Base-by-base conservation (phyloP, 805 yeast species). In the Metschnikowia lachancei region DNA sequence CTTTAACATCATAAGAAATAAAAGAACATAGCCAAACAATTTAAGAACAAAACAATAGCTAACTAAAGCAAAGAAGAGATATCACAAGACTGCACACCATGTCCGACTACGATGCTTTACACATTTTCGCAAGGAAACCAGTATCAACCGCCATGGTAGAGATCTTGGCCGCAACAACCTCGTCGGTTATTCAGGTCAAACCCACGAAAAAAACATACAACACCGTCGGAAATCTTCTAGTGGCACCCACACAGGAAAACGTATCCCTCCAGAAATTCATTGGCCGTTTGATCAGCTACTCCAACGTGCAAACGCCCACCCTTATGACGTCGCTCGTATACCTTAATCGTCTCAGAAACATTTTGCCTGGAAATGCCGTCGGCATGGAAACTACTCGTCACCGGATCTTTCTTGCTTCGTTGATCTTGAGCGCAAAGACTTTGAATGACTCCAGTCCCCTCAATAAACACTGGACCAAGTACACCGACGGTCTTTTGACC, bases 351-450 rank as follows among this genome's bases (percentile, higher is more conserved):
- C 74, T 94, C 56, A 80, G 92, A 56, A 77, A 80, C 43, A 75
- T 85, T 7, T 76, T 92, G 43, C 98, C 98, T 2, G 80, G 87
- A 24, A 86, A 87, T 63, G 94, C 96, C 11, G 80, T 85, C 49
- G 98, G 98, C 14, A 89, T 91, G 77, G 89, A 81, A 49, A 86
- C 97, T 43, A 90, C 98, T 8, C 80, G 95, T 61, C 99, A 92
- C 70, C 77, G 98, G 50, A 87, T 92, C 47, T 94, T 92, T 55
- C 71, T 92, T 43, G 96, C 97, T 0, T 81, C 96, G 37, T 75
- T 92, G 46, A 88, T 92, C 36, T 69, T 94, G 40, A 87, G 96
- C n/a, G 97, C 98, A 13, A 92, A 92, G 70, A 83, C 82, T 52
- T 77, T 91, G 53, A 92, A 92, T 67, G 99, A 92, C 71, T 86